Conservation (phyloP, 768 basidiomycete genomes). For the Fomitopsis pulvina region DNA sequence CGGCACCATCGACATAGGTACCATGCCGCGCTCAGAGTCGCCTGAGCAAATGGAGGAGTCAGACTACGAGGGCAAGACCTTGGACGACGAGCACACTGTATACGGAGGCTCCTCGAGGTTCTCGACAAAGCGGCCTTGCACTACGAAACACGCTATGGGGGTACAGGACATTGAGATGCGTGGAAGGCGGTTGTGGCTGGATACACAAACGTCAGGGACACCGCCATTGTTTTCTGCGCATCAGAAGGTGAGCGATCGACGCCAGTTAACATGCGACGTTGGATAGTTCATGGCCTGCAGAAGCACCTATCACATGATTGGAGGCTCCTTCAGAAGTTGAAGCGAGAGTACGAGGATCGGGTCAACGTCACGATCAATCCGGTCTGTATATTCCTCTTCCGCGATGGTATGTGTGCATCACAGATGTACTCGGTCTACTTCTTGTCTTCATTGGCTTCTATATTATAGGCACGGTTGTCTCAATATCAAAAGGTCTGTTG, state of each 20-base stretch:
- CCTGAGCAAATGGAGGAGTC: slow-evolving; percentile 12
- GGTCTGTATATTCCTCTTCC: slow-evolving; percentile 58
- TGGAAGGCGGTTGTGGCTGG: too few species aligned
- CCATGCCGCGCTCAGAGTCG: slow-evolving; percentile 21
- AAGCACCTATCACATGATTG: slow-evolving; percentile 6
- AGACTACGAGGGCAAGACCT: slow-evolving; percentile 19
- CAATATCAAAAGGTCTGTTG: slow-evolving; percentile 26
- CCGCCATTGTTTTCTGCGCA: too few species aligned
- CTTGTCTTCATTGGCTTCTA: neutral
- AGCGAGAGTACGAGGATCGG: slow-evolving; percentile 42
- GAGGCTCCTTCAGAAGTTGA: slow-evolving; percentile 19
- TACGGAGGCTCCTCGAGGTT: slow-evolving; percentile 14
- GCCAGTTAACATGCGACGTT: too few species aligned
- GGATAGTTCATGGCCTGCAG: too few species aligned
- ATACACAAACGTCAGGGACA: too few species aligned
- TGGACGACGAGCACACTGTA: neutral
- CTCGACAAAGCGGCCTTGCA: slow-evolving; percentile 11
- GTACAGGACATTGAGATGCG: too few species aligned
- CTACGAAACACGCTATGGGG: neutral
- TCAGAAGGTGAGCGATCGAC: too few species aligned
- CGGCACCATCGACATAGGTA: neutral
- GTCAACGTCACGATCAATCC: slow-evolving; percentile 51
- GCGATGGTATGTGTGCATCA: slow-evolving; percentile 40
- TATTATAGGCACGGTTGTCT: slow-evolving; percentile 63
- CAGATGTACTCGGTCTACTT: neutral